Conservation (phyloP, 345 rosid species). For the Erysimum cheiranthoides region DNA sequence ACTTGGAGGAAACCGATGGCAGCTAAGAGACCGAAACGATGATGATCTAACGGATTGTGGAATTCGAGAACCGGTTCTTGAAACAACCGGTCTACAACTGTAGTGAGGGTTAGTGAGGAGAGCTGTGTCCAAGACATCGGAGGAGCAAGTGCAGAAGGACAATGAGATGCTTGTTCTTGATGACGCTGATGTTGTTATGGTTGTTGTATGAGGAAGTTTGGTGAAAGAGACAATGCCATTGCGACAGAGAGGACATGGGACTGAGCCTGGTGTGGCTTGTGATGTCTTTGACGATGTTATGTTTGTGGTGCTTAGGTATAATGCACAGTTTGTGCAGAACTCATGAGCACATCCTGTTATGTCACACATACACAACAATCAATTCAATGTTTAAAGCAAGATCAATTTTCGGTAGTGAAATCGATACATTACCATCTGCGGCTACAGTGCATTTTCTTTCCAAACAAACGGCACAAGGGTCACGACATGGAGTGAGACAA, state of each 20-base stretch:
- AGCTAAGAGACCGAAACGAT: conserved; percentile 75
- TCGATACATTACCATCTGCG: conserved; percentile 65
- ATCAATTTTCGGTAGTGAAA: neutral
- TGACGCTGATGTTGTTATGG: conserved; percentile 36
- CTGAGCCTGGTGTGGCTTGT: conserved; percentile 74
- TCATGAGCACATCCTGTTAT: conserved; percentile 86
- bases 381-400: neutral
- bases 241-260: conserved; percentile 93
- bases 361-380: conserved; percentile 21
- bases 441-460: conserved; percentile 85
- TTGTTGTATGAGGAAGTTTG: conserved; percentile 57
- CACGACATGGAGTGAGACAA: conserved; percentile 58
- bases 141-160: conserved; percentile 71
- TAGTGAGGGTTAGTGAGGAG: conserved; percentile 56
- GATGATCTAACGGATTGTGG: conserved; percentile 56
- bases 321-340: conserved; percentile 85
- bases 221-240: conserved; percentile 81
- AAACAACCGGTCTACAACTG: conserved; percentile 69
- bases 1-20: conserved; percentile 74
- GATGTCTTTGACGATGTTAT: conserved; percentile 51
- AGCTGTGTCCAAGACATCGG: conserved; percentile 62
- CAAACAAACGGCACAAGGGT: conserved; percentile 86
- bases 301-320: conserved; percentile 82
- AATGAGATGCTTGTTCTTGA: conserved; percentile 78
- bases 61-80: conserved; percentile 51